Evolutionary conservation across 345 rosid species (phyloP).

Genomic region (Lumnitzera littorea): DNA sequence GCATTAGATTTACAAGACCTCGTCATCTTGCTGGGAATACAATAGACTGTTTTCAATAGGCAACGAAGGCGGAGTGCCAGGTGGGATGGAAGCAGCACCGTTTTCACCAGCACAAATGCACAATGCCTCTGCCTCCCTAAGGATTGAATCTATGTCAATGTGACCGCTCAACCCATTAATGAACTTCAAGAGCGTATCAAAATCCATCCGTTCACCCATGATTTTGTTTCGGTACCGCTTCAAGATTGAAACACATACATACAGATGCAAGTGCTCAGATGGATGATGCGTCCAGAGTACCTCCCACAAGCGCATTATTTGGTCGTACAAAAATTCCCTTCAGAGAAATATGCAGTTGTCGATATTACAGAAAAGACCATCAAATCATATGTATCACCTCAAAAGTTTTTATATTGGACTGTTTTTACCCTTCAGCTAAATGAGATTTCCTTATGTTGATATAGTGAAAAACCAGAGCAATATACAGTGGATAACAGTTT

Average conservation of each 20-base stretch:
- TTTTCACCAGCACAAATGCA: constrained; percentile 92
- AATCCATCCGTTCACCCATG: constrained; percentile 92
- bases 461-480: no score
- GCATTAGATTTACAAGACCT: constrained; percentile 39
- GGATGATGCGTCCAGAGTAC: constrained; percentile 85
- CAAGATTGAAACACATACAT: constrained; percentile 79
- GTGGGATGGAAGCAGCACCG: constrained; percentile 88
- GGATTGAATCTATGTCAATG: constrained; percentile 57
- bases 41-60: constrained; percentile 49
- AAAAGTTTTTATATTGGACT: not conserved
- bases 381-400: no score
- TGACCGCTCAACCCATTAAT: constrained; percentile 86
- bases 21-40: constrained; percentile 56
- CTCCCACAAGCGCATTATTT: constrained; percentile 85
- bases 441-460: no score
- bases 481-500: no score
- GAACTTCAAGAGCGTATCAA: constrained; percentile 88
- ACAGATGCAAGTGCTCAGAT: constrained; percentile 86
- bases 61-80: constrained; percentile 88
- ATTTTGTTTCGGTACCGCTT: constrained; percentile 83
- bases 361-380: not conserved
- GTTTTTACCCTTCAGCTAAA: no score
- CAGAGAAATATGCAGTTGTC: constrained; percentile 3
- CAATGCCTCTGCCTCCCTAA: constrained; percentile 91
- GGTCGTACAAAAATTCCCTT: constrained; percentile 86